phyloP scores from a whole-genome alignment of 2,329 filamentous ascomycete species.

The Fusarium miscanthi region DNA sequence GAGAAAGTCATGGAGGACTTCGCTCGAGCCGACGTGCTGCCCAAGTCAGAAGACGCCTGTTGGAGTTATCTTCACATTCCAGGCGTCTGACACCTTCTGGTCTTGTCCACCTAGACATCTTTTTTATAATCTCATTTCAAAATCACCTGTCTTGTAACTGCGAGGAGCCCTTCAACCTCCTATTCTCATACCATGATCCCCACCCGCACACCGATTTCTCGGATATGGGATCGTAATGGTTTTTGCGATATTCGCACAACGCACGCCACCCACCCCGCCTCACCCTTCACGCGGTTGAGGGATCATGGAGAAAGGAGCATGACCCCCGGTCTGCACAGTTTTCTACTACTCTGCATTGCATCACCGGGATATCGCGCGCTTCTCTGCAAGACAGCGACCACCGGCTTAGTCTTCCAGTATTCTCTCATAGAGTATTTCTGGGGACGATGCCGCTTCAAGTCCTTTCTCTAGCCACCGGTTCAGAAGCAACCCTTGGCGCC shows the following conservation, averaged over 20 bases:
- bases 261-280: background rate
- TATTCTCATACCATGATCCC: constrained; percentile 17
- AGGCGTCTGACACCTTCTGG: constrained; percentile 45
- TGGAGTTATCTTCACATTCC: constrained; percentile 54
- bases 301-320: background rate
- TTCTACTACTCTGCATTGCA: background rate
- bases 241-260: constrained; percentile 14
- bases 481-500: background rate
- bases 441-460: constrained; percentile 8
- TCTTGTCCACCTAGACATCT: background rate
- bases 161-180: constrained; percentile 16
- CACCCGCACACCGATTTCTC: constrained; percentile 23
- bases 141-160: constrained; percentile 17
- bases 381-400: constrained; percentile 12
- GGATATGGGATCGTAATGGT: constrained; percentile 20
- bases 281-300: background rate
- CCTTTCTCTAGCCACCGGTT: constrained; percentile 11
- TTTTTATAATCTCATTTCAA: constrained; percentile 1
- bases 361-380: background rate
- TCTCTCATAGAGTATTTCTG: constrained; percentile 3
- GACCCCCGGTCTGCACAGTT: background rate
- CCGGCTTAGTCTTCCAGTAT: background rate
- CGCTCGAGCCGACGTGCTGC: constrained; percentile 10
- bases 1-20: constrained; percentile 32
- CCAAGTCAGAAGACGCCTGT: constrained; percentile 43